These are phyloP conservation scores for Millerozyma miso DNA, from an alignment of 805 yeast genomes.

Conservation along the genomic window DNA sequence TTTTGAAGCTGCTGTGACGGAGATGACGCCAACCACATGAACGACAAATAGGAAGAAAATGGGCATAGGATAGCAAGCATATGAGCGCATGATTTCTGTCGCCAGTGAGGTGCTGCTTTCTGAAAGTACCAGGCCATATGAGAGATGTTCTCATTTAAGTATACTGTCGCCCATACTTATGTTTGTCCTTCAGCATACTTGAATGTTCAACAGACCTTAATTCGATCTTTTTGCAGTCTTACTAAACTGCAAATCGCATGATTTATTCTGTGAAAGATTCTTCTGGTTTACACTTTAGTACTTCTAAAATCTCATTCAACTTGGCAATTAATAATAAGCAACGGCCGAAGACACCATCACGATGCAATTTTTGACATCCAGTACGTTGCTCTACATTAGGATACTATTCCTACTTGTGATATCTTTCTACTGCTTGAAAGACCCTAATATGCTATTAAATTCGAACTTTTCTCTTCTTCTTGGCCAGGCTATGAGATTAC, in stretches of 20 bases:
- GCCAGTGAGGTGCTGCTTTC: too few species aligned
- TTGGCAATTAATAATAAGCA: too few species aligned
- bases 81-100: too few species aligned
- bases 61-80: too few species aligned
- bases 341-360: too few species aligned
- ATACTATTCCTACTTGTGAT: slow-evolving; percentile 40
- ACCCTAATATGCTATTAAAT: slow-evolving; percentile 41
- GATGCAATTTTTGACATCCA: slow-evolving; percentile 53
- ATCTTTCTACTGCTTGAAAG: slow-evolving; percentile 45
- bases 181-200: background rate
- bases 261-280: background rate
- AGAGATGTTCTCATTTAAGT: too few species aligned
- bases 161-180: too few species aligned
- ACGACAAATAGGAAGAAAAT: too few species aligned
- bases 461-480: slow-evolving; percentile 48
- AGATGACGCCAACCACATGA: background rate
- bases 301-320: too few species aligned
- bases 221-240: background rate
- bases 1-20: slow-evolving; percentile 5
- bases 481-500: slow-evolving; percentile 57
- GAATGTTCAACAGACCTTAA: background rate
- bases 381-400: slow-evolving; percentile 44
- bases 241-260: background rate
- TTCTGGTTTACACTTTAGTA: slow-evolving; percentile 2
- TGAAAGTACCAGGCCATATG: too few species aligned